Evolutionary conservation across 805 yeast genomes (phyloP).

Genomic region (Candida wancherniae): DNA sequence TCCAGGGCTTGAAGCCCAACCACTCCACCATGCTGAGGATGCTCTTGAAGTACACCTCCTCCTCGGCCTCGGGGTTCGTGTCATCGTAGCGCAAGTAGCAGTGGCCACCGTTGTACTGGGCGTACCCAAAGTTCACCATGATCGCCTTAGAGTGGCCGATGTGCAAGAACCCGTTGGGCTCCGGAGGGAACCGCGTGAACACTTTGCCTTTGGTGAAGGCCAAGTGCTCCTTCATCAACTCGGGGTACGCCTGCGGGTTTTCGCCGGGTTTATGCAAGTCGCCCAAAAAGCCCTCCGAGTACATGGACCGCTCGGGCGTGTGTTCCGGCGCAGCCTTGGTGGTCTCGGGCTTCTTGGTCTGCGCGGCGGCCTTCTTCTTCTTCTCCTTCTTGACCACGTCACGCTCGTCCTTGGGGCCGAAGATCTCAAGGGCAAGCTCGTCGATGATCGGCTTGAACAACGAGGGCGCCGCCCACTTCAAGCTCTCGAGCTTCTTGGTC

Average conservation of each 20-base stretch:
- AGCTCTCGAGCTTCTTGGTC: slow-evolving; percentile 63
- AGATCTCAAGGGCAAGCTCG: slow-evolving; percentile 56
- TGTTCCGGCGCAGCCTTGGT: slow-evolving; percentile 17
- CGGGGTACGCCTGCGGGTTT: slow-evolving; percentile 87
- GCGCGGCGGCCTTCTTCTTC: slow-evolving; percentile 41
- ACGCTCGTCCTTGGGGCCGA: slow-evolving; percentile 96
- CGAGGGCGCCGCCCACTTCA: slow-evolving; percentile 91
- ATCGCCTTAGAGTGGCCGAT: slow-evolving; percentile 98
- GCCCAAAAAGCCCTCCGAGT: slow-evolving; percentile 91
- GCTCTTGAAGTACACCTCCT: slow-evolving; percentile 80
- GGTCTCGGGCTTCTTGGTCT: slow-evolving; percentile 15
- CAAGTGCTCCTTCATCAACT: slow-evolving; percentile 75
- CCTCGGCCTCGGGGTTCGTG: slow-evolving; percentile 98
- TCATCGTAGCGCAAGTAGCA: slow-evolving; percentile 95
- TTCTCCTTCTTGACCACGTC: slow-evolving; percentile 78
- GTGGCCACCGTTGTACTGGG: slow-evolving; percentile 76
- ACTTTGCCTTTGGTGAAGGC: slow-evolving; percentile 77
- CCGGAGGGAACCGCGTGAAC: slow-evolving; percentile 96
- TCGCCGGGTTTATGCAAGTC: slow-evolving; percentile 94
- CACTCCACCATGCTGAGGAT: slow-evolving; percentile 82
- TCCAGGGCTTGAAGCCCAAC: slow-evolving; percentile 94
- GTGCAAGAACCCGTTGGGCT: slow-evolving; percentile 95
- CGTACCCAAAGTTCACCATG: slow-evolving; percentile 97
- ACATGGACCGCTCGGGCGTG: slow-evolving; percentile 62
- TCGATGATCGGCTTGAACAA: slow-evolving; percentile 86